These are phyloP conservation scores for Entrophospora sp. DNA, from an alignment of 192 early-diverging fungal genomes.

Conservation along the genomic window DNA sequence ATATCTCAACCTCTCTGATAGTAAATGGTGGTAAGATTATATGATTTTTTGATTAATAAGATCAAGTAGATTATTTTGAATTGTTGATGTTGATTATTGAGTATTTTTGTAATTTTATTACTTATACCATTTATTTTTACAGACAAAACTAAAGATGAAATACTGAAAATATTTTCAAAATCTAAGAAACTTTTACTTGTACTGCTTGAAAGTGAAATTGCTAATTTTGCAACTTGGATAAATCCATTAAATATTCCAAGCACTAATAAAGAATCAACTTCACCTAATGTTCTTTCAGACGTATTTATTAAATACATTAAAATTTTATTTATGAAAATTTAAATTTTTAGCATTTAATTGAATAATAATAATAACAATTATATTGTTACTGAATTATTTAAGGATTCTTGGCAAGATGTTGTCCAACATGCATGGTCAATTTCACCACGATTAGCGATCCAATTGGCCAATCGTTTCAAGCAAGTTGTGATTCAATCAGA, in stretches of 20 bases:
- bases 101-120: no score
- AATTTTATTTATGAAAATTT: no score
- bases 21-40: conserved; percentile 24
- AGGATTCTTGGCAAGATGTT: conserved; percentile 67
- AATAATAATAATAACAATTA: no score
- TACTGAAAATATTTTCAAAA: conserved; percentile 37
- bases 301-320: no score
- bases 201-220: conserved; percentile 83
- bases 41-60: no score
- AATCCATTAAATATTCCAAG: conserved; percentile 53
- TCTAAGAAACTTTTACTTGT: conserved; percentile 64
- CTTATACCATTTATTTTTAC: neutral
- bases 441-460: conserved; percentile 73
- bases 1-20: conserved; percentile 26
- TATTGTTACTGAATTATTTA: conserved; percentile 10
- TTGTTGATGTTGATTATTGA: no score
- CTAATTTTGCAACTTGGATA: conserved; percentile 75
- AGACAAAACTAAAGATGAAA: conserved; percentile 46
- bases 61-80: no score
- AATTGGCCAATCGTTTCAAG: conserved; percentile 66
- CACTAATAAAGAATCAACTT: conserved; percentile 1
- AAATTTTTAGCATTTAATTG: no score
- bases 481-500: conserved; percentile 57
- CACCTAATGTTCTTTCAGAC: neutral
- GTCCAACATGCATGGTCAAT: conserved; percentile 78